phyloP scores from a whole-genome alignment of 495 filamentous ascomycete species.

The Parmelia sp. region DNA sequence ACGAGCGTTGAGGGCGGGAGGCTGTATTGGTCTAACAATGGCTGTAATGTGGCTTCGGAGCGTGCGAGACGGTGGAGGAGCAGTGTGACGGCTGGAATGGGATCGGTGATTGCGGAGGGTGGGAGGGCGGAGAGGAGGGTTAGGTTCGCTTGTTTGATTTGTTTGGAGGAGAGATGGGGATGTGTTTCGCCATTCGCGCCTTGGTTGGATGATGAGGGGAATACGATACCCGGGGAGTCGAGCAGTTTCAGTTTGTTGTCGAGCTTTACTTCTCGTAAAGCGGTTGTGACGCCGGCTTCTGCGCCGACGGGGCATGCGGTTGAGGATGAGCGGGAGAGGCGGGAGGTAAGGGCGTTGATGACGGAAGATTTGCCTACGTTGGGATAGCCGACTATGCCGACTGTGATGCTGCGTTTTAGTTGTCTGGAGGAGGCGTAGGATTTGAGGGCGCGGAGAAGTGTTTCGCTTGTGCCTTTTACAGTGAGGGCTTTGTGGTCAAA shows the following conservation, averaged over 20 bases:
- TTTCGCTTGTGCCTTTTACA: slow-evolving; percentile 75
- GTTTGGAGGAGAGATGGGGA: slow-evolving; percentile 47
- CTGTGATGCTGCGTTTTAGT: slow-evolving; percentile 81
- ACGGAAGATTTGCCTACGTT: slow-evolving; percentile 97
- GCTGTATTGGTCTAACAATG: slow-evolving; percentile 74
- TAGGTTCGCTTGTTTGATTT: slow-evolving; percentile 74
- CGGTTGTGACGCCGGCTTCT: slow-evolving; percentile 90
- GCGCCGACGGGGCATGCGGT: slow-evolving; percentile 82
- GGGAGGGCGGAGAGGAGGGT: slow-evolving; percentile 87
- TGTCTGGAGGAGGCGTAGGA: slow-evolving; percentile 77
- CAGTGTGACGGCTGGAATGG: slow-evolving; percentile 74
- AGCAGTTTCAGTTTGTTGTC: slow-evolving; percentile 92
- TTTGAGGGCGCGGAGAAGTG: slow-evolving; percentile 87
- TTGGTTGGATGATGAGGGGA: slow-evolving; percentile 49
- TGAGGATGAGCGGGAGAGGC: slow-evolving; percentile 45
- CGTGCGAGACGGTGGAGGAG: slow-evolving; percentile 71
- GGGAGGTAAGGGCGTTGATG: slow-evolving; percentile 85
- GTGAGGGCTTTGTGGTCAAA: slow-evolving; percentile 90
- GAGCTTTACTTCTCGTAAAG: slow-evolving; percentile 81
- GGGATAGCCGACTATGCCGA: slow-evolving; percentile 93
- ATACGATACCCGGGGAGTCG: slow-evolving; percentile 94
- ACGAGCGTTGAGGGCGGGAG: slow-evolving; percentile 63
- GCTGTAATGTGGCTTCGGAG: slow-evolving; percentile 57
- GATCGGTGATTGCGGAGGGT: slow-evolving; percentile 88
- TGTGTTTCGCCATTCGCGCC: slow-evolving; percentile 33